Evolutionary conservation across 73 alveolate species (phyloP).

Genomic region (Stentor roeselii): DNA sequence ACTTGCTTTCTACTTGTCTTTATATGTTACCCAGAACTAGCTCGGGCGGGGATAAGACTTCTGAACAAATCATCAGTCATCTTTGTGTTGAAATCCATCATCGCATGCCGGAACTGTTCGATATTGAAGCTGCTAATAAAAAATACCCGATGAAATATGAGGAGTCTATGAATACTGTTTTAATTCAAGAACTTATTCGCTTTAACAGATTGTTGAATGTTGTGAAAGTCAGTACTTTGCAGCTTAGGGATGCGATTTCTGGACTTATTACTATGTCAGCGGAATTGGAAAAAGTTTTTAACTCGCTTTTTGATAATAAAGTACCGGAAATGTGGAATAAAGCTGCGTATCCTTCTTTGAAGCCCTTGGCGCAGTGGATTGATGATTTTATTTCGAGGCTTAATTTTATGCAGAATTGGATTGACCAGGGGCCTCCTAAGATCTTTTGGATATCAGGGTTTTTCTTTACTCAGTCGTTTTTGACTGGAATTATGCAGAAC

Average conservation of each 20-base stretch:
- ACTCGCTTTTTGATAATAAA: constrained; percentile 82
- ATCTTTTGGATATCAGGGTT: constrained; percentile 99
- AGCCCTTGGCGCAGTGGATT: constrained; percentile 99
- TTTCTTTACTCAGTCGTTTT: constrained; percentile 98
- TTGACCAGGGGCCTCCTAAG: constrained; percentile 97
- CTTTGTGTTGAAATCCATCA: constrained; percentile 76
- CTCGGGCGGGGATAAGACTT: constrained; percentile 81
- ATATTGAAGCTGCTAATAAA: constrained; percentile 84
- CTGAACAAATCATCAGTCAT: constrained; percentile 92
- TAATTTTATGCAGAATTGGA: constrained; percentile 97
- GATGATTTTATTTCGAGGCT: constrained; percentile 95
- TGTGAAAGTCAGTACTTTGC: constrained; percentile 75
- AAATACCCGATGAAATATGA: constrained; percentile 97
- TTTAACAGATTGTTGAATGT: constrained; percentile 88
- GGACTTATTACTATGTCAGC: constrained; percentile 84
- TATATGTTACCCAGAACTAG: constrained; percentile 90
- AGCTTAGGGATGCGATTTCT: constrained; percentile 93
- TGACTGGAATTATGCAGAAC: constrained; percentile 98
- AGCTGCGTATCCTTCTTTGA: constrained; percentile 96
- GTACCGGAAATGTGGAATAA: constrained; percentile 97
- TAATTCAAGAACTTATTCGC: constrained; percentile 96
- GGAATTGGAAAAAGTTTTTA: constrained; percentile 93
- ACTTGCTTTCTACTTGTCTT: constrained; percentile 76
- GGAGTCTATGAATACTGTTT: constrained; percentile 99
- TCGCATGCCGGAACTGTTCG: constrained; percentile 89